Base-by-base conservation (phyloP, 805 yeast species). In the Candida oleophila region DNA sequence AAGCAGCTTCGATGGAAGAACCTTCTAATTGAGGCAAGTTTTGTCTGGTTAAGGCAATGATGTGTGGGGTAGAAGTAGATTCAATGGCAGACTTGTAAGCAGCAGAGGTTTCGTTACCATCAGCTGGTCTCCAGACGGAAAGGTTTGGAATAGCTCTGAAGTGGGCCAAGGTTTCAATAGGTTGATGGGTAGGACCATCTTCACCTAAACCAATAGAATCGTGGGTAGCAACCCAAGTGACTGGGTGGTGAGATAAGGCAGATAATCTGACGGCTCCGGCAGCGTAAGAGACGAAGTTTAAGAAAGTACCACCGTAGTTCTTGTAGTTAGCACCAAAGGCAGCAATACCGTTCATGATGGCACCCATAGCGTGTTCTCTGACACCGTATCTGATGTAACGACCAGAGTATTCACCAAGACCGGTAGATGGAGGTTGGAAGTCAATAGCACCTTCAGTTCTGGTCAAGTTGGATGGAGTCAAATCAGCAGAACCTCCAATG, bases 281-380 rank as follows among this genome's bases (percentile, higher is more conserved):
- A 57, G 90, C 94, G 62, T 87, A 87, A 11, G 84, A 79, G 53
- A 80, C 85, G 60, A 92, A 92, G 83, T 94, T 92, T 71, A 92
- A 80, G 90, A 92, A 92, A 64, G 99, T 92, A 74, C 96, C 98
- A 70, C 97, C 97, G 76, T 84, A 91, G 59, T 90, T 85, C 71
- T 84, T 87, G 80, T 77, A 82, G 76, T 88, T 89, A 54, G 87
- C 87, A 74, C 87, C 87, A 64, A 74, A 92, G 46, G 97, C 97
- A 49, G 94, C 79, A 60, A 92, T 87, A 85, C 99, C 99, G 75
- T 94, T 92, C 83, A 91, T 80, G 69, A 91, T 87, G 55, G 97
- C 97, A 76, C 96, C 97, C 97, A 92, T 90, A 71, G 89, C 97
- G 74, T 94, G 98, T 80, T 92, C 99, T 76, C 99, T 87, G 55